A percentile compares a stretch with the other conserved stretches of the same genome.
These are phyloP conservation scores for Auricularia auricula-judae DNA, from an alignment of 768 basidiomycete genomes.

Conservation along the genomic window DNA sequence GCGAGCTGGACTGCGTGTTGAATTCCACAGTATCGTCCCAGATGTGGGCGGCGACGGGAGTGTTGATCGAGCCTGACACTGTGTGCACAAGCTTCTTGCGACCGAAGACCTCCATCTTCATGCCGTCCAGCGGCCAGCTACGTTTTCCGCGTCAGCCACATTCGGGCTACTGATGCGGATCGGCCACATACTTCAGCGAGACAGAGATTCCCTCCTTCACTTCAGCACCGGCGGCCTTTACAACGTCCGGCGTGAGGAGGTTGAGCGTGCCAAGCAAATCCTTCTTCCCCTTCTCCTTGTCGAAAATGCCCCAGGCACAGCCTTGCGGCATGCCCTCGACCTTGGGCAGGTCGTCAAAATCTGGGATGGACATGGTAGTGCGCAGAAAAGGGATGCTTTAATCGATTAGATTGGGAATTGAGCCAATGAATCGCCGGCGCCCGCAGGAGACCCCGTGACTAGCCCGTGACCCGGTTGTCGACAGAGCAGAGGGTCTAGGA, in stretches of 20 bases:
- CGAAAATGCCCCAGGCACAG: conserved; percentile 53
- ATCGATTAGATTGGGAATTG: background rate
- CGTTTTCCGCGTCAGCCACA: background rate
- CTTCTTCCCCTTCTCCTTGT: conserved; percentile 35
- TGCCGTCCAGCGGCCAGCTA: background rate
- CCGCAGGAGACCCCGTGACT: too few species aligned
- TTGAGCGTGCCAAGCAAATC: conserved; percentile 62
- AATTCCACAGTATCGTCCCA: background rate
- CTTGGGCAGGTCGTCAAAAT: conserved; percentile 37
- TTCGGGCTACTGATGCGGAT: background rate
- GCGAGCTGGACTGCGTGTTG: conserved; percentile 60
- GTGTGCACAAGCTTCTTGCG: background rate
- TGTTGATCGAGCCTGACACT: conserved; percentile 10
- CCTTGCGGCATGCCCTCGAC: conserved; percentile 32
- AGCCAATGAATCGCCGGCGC: background rate
- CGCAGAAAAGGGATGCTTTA: too few species aligned
- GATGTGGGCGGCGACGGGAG: conserved; percentile 11
- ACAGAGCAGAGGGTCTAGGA: too few species aligned
- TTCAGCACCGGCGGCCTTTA: conserved; percentile 43
- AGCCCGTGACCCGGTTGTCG: too few species aligned
- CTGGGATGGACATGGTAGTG: conserved; percentile 16
- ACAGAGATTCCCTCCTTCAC: conserved; percentile 22
- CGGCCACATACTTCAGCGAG: conserved; percentile 30
- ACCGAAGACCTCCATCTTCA: conserved; percentile 18
- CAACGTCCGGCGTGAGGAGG: conserved; percentile 50